Conservation (phyloP, 441 rosid species). For the Capsella rubella region DNA sequence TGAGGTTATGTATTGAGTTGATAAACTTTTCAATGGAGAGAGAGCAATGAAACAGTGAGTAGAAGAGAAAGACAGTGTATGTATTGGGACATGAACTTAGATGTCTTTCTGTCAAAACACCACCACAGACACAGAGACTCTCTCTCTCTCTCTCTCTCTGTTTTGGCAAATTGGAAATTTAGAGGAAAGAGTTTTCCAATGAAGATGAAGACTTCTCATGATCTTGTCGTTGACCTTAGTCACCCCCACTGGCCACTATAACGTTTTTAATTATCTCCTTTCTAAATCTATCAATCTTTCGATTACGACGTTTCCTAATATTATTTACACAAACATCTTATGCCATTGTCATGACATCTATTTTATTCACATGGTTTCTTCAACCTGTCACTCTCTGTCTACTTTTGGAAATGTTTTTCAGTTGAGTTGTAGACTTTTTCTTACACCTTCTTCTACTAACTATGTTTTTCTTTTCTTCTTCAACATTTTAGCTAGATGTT, state of each 20-base stretch:
- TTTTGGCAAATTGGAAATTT: constrained; percentile 25
- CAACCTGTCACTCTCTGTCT: constrained; percentile 37
- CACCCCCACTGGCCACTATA: constrained; percentile 13
- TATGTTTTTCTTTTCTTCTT: constrained; percentile 16
- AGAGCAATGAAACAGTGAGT: constrained; percentile 28
- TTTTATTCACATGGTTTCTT: constrained; percentile 32
- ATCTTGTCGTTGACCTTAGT: constrained; percentile 40
- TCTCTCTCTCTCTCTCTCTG: neutral
- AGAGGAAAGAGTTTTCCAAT: constrained; percentile 38
- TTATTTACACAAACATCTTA: constrained; percentile 3
- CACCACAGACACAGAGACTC: neutral
- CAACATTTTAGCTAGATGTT: neutral
- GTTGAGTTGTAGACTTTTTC: constrained; percentile 36
- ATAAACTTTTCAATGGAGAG: neutral
- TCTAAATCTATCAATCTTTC: constrained; percentile 16
- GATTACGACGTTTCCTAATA: constrained; percentile 35
- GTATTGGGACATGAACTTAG: constrained; percentile 36
- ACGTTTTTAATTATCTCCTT: constrained; percentile 12
- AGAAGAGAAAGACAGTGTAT: constrained; percentile 40
- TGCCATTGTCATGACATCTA: constrained; percentile 22
- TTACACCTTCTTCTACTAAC: constrained; percentile 34
- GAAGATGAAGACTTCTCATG: constrained; percentile 42
- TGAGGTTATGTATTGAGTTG: neutral
- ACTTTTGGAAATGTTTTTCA: constrained; percentile 35
- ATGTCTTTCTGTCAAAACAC: constrained; percentile 41